Evolutionary conservation across 768 basidiomycete genomes (phyloP).

Genomic region (Baorangia bicolor): DNA sequence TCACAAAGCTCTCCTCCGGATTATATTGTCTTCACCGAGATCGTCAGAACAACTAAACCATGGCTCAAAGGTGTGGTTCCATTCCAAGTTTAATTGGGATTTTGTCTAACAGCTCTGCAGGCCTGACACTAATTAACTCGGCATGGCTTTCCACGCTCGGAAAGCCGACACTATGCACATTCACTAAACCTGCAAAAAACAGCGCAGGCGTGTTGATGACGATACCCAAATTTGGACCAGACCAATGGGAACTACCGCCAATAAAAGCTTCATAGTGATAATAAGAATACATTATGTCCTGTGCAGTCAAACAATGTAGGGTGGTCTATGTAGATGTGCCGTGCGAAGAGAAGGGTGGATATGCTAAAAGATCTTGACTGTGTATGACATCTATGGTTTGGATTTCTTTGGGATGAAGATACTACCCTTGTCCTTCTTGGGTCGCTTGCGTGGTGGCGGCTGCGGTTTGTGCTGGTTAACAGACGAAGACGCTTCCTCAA

Average conservation of each 20-base stretch:
- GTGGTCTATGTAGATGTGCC: conserved; percentile 6
- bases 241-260: conserved; percentile 85
- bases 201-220: conserved; percentile 66
- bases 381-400: conserved; percentile 23
- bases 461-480: conserved; percentile 23
- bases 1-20: conserved; percentile 74
- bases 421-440: conserved; percentile 34
- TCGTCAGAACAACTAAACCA: conserved; percentile 69
- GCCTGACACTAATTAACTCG: conserved; percentile 81
- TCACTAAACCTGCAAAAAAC: conserved; percentile 81
- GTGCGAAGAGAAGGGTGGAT: not conserved
- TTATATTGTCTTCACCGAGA: conserved; percentile 80
- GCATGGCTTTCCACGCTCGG: conserved; percentile 85
- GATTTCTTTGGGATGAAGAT: conserved; percentile 68
- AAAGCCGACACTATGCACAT: conserved; percentile 77
- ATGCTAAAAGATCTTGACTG: not conserved
- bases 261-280: conserved; percentile 24
- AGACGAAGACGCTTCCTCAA: conserved; percentile 17
- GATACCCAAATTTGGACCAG: conserved; percentile 81
- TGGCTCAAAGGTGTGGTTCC: conserved; percentile 72
- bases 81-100: not conserved
- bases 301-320: conserved; percentile 6
- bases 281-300: conserved; percentile 22
- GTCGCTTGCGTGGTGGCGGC: conserved; percentile 31
- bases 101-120: conserved; percentile 37